phyloP scores from a whole-genome alignment of 495 filamentous ascomycete genomes.

The Trichocladium uniseriatum region DNA sequence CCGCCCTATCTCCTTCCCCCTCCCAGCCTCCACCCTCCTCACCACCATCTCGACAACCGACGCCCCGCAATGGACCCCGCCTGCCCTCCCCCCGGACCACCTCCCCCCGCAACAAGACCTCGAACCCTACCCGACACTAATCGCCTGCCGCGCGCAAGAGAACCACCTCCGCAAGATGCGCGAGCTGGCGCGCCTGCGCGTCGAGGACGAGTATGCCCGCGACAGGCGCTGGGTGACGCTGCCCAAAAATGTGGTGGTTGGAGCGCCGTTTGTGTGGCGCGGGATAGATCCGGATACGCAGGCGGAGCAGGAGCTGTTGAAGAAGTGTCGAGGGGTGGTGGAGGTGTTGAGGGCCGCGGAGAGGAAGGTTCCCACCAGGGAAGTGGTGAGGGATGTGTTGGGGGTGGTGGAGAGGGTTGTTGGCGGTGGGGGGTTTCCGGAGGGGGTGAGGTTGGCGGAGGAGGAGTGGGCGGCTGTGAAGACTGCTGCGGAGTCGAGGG shows the following conservation, averaged over 20 bases:
- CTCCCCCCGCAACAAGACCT: too few relatives aligned
- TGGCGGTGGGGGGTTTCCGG: not conserved
- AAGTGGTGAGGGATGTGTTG: constrained; percentile 3
- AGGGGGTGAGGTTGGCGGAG: not conserved
- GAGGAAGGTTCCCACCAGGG: not conserved
- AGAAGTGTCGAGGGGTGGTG: not conserved
- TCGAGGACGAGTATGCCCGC: not conserved
- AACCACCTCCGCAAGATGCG: not conserved
- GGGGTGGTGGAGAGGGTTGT: not conserved
- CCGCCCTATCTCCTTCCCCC: constrained; percentile 24
- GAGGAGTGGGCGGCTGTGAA: constrained; percentile 15
- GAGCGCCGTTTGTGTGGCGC: constrained; percentile 15
- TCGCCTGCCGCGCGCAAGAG: constrained; percentile 4
- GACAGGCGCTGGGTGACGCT: constrained; percentile 1
- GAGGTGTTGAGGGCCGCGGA: constrained; percentile 5
- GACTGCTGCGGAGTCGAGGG: not conserved
- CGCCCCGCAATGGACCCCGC: constrained; percentile 12
- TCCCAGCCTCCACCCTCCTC: constrained; percentile 5
- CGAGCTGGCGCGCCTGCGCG: not conserved
- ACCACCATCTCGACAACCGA: not conserved
- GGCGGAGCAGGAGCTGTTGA: constrained; percentile 8
- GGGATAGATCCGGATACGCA: constrained; percentile 3
- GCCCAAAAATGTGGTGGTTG: constrained; percentile 12
- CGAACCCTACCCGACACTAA: constrained; percentile 10
- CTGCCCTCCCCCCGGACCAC: too few relatives aligned